These are phyloP conservation scores for Nissolia schottii DNA, from an alignment of 306 rosid genomes.

Conservation along the genomic window DNA sequence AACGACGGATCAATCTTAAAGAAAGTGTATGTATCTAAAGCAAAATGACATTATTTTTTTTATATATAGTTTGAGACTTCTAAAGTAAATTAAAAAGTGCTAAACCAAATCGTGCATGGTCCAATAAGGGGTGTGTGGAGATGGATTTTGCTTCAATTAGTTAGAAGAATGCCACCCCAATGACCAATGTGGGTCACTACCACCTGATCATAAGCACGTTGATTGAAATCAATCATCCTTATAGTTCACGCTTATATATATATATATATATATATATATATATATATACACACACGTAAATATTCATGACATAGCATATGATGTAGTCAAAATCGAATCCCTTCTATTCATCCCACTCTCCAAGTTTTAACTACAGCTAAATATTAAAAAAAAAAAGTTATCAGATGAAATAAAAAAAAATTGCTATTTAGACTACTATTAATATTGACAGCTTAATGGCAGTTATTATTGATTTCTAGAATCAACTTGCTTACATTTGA, in stretches of 20 bases:
- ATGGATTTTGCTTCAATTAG: slow-evolving; percentile 9
- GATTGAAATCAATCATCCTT: slow-evolving; percentile 19
- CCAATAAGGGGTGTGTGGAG: slow-evolving; percentile 27
- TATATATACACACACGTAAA: too few relatives aligned
- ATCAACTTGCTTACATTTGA: slow-evolving; percentile 10
- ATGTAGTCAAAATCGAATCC: not conserved
- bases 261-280: too few relatives aligned
- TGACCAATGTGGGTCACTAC: slow-evolving; percentile 33
- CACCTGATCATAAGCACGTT: slow-evolving; percentile 17
- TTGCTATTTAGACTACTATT: not conserved
- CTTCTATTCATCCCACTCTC: not conserved
- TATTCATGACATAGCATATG: not conserved
- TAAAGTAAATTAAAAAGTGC: slow-evolving; percentile 13
- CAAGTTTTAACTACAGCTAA: not conserved
- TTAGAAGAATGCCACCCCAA: slow-evolving; percentile 4
- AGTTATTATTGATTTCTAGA: slow-evolving; percentile 18
- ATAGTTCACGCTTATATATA: slow-evolving; percentile 5
- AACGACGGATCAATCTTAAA: too few relatives aligned
- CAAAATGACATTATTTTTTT: too few relatives aligned
- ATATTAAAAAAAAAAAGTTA: not conserved
- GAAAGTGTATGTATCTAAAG: too few relatives aligned
- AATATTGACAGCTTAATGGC: slow-evolving; percentile 28
- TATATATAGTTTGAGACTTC: not conserved
- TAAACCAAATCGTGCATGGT: slow-evolving; percentile 22
- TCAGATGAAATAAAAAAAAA: not conserved